phyloP scores from a whole-genome alignment of 768 basidiomycete genomes.

The Pilatotrama ljubarskyi region DNA sequence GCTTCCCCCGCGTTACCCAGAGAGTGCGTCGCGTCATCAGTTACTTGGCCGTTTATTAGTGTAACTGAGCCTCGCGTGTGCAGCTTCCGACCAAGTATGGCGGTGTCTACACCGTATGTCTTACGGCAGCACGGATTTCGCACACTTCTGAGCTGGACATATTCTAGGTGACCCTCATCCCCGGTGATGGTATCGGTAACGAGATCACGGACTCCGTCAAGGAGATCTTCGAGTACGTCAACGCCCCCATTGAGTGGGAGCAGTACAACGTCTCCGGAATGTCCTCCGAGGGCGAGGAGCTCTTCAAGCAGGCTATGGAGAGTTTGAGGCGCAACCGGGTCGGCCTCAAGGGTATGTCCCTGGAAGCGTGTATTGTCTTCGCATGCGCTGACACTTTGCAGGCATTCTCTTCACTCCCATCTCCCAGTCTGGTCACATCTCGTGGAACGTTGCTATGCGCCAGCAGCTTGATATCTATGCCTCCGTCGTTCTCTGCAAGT shows the following conservation, averaged over 20 bases:
- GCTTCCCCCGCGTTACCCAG: constrained; percentile 73
- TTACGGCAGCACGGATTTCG: constrained; percentile 5
- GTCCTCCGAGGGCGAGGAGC: constrained; percentile 89
- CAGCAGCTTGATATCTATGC: constrained; percentile 99
- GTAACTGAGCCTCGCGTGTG: neutral
- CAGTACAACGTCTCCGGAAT: constrained; percentile 97
- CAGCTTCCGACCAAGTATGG: constrained; percentile 89
- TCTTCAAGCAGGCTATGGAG: constrained; percentile 98
- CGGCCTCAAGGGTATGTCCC: constrained; percentile 84
- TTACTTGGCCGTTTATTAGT: neutral
- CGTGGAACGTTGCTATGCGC: constrained; percentile 99
- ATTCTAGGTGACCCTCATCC: constrained; percentile 87
- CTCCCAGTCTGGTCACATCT: constrained; percentile 94
- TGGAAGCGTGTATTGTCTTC: neutral
- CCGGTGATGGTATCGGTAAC: constrained; percentile 95
- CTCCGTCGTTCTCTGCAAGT: constrained; percentile 97
- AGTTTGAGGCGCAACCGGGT: constrained; percentile 96
- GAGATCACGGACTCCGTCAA: constrained; percentile 99
- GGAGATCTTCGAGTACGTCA: constrained; percentile 96
- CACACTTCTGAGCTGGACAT: constrained; percentile 2
- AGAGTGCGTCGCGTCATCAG: constrained; percentile 49
- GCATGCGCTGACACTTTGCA: constrained; percentile 33
- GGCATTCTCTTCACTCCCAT: constrained; percentile 99
- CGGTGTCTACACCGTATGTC: constrained; percentile 82
- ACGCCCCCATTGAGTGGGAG: constrained; percentile 99